Evolutionary conservation across 1,284 basidiomycete species (phyloP), one percentile per base, ranked within the genome.

Genomic region (Papiliotrema laurentii): DNA sequence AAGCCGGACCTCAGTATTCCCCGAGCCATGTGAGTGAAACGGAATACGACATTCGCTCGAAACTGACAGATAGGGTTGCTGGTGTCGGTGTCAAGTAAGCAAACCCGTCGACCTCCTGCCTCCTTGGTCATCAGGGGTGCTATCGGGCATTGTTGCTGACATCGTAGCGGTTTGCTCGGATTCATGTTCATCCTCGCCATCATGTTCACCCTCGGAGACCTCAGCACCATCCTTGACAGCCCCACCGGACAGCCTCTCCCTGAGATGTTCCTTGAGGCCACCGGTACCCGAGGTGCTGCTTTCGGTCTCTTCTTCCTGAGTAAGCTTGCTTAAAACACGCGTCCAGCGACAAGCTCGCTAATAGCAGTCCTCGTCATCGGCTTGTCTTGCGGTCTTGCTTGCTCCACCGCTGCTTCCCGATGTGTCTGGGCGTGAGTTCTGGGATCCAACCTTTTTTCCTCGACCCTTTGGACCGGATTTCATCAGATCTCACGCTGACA

Each of bases 121-220:
- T n/a, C n/a, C n/a, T n/a, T n/a, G n/a, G n/a, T n/a, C n/a, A n/a
- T n/a, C n/a, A n/a, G n/a, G n/a, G n/a, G n/a, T n/a, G n/a, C n/a
- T n/a, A n/a, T n/a, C n/a, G n/a, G n/a, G n/a, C n/a, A 19, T 33
- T 3, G 33, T 34, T 7, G 16, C 30, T 31, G 42, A 39, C 39
- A 16, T 21, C 1, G 39, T 43, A 68, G 64, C 54, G 60, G 56
- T 10, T 26, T 58, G 19, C 53, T 64, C n/a, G 66, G 66, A 22
- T 51, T 66, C 33, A 45, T 66, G 44, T 68, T 64, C 58, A 57
- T 77, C 43, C 60, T 77, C 14, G 73, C 75, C 21, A 65, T 77
- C 27, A 60, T 75, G 37, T 76, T 77, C 59, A 67, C 74, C 38
- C 65, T 76, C 16, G 71, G 72, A 4, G 71, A 75, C 50, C 62